Conservation (phyloP, 1,139 yeast genomes). For the Hemisphaericaspora xylanilytica region DNA sequence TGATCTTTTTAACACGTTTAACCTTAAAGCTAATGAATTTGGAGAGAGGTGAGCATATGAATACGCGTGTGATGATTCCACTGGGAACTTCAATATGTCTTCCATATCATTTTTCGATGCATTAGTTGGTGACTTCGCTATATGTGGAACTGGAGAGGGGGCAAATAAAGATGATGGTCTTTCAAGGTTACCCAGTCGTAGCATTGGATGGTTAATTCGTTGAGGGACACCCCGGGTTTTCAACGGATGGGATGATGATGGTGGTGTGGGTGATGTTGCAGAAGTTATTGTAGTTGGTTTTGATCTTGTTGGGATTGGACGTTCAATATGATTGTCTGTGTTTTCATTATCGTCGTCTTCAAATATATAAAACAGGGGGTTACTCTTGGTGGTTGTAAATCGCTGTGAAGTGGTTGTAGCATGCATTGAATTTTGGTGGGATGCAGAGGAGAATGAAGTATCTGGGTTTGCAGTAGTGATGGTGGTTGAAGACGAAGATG, state of each 20-base stretch:
- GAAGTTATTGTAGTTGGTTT: not conserved
- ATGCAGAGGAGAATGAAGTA: not conserved
- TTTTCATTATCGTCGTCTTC: conserved; percentile 4
- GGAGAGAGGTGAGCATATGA: conserved; percentile 83
- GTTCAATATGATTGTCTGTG: conserved; percentile 1
- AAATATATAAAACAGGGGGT: conserved; percentile 5
- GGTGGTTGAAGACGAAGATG: conserved; percentile 4
- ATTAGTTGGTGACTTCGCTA: conserved; percentile 3
- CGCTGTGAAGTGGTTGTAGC: not conserved
- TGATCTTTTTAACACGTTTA: conserved; percentile 73
- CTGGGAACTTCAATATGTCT: conserved; percentile 54
- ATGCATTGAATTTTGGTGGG: not conserved
- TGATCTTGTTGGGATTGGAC: not conserved
- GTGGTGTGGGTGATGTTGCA: not conserved
- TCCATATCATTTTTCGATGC: conserved; percentile 16
- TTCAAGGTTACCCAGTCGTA: conserved; percentile 2
- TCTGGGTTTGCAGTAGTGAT: not conserved
- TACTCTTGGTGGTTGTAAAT: not conserved
- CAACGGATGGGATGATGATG: not conserved
- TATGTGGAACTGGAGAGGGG: conserved; percentile 6
- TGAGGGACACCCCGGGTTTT: not conserved
- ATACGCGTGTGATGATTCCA: conserved; percentile 80
- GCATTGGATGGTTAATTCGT: not conserved
- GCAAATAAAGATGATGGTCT: conserved; percentile 9
- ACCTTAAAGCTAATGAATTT: conserved; percentile 70